Conservation (phyloP, 768 basidiomycete species). For the Pleurotus ostreatus region DNA sequence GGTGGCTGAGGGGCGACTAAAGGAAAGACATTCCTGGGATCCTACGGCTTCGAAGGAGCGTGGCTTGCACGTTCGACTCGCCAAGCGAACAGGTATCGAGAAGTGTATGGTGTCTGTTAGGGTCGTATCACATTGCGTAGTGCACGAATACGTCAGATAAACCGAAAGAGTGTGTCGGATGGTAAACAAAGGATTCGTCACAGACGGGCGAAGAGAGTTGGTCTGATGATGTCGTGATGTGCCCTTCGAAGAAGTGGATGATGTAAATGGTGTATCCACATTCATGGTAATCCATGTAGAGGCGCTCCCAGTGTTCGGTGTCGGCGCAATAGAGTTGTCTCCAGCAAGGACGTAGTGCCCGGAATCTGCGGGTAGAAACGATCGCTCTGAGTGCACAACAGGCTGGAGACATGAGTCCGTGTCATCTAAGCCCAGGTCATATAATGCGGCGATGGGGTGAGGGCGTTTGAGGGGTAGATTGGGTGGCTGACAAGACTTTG, state of each 20-base stretch:
- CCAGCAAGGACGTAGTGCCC: constrained; percentile 46
- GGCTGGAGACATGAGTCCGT: constrained; percentile 18
- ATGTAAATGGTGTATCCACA: constrained; percentile 45
- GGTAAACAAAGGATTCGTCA: constrained; percentile 50
- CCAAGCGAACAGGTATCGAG: constrained; percentile 49
- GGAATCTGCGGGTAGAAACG: constrained; percentile 47
- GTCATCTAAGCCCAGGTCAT: constrained; percentile 39
- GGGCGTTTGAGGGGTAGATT: constrained; percentile 48
- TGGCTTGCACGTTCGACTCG: constrained; percentile 32
- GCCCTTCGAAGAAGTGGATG: constrained; percentile 16
- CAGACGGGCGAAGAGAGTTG: constrained; percentile 39
- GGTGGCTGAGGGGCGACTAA: constrained; percentile 13
- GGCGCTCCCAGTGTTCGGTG: constrained; percentile 27
- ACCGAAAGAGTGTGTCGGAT: constrained; percentile 53
- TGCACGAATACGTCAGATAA: constrained; percentile 54
- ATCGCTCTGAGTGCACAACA: constrained; percentile 28
- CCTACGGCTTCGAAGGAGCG: constrained; percentile 9
- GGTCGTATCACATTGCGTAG: constrained; percentile 29
- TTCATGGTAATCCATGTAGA: constrained; percentile 60
- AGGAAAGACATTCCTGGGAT: background rate
- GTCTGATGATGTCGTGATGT: constrained; percentile 21
- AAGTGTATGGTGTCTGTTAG: constrained; percentile 35
- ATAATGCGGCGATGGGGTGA: constrained; percentile 52
- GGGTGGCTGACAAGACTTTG: constrained; percentile 59
- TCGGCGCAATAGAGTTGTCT: constrained; percentile 45